Percentiles rank a stretch among this genome's conserved stretches.
Conservation (phyloP, 495 filamentous ascomycete species). For the Podospora pseudopauciseta region DNA sequence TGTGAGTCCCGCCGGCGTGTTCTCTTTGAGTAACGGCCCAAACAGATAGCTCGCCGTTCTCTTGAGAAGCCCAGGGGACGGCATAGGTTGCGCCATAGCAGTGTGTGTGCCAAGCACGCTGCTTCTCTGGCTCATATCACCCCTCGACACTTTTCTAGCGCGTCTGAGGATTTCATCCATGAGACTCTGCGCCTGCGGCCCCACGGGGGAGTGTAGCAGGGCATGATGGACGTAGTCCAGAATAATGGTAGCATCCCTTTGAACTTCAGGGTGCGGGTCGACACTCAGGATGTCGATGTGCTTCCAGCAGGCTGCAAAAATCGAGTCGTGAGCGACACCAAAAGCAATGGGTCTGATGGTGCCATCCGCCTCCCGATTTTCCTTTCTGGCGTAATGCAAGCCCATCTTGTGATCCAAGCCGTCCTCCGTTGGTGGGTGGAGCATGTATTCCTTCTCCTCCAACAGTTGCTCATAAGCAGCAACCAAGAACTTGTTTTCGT, state of each 20-base stretch:
- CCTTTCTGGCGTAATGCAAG: slow-evolving; percentile 48
- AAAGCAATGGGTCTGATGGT: slow-evolving; percentile 46
- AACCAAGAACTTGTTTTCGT: slow-evolving; percentile 88
- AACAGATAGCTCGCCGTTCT: slow-evolving; percentile 55
- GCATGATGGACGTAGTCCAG: slow-evolving; percentile 79
- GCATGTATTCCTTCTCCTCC: slow-evolving; percentile 71
- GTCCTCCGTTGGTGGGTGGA: slow-evolving; percentile 48
- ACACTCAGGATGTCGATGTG: slow-evolving; percentile 85
- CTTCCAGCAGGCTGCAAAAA: slow-evolving; percentile 91
- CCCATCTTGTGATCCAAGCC: slow-evolving; percentile 55
- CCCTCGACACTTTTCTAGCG: slow-evolving; percentile 52
- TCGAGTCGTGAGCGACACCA: slow-evolving; percentile 74
- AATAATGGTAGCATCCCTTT: slow-evolving; percentile 72
- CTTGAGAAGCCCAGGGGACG: slow-evolving; percentile 47
- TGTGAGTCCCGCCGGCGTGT: slow-evolving; percentile 30
- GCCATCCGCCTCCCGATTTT: slow-evolving; percentile 49
- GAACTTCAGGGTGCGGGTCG: slow-evolving; percentile 91
- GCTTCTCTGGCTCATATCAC: slow-evolving; percentile 45
- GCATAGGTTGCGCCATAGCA: slow-evolving; percentile 38
- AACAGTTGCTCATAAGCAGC: slow-evolving; percentile 86
- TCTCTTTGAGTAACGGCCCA: slow-evolving; percentile 49
- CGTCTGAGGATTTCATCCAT: slow-evolving; percentile 66
- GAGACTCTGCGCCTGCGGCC: slow-evolving; percentile 60
- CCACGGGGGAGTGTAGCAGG: slow-evolving; percentile 73
- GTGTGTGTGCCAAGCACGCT: slow-evolving; percentile 40